Conservation (phyloP, 1,284 basidiomycete genomes). For the Fomitopsis schrenkii region DNA sequence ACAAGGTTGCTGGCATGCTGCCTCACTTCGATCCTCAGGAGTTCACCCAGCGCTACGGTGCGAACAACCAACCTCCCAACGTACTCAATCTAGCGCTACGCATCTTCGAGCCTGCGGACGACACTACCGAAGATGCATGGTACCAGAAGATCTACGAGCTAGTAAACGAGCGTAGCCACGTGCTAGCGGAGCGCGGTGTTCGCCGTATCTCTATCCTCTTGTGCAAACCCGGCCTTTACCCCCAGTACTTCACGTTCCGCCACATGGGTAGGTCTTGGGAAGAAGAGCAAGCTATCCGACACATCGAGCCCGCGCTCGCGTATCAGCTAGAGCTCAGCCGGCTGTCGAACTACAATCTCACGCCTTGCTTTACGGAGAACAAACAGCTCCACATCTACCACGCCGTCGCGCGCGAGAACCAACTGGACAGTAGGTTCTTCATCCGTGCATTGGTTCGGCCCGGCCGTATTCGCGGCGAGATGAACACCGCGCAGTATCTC, state of each 20-base stretch:
- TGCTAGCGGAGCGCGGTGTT: conserved; percentile 75
- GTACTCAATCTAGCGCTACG: conserved; percentile 93
- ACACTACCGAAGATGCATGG: conserved; percentile 78
- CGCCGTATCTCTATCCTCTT: conserved; percentile 92
- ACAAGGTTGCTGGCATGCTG: conserved; percentile 64
- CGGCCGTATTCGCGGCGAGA: conserved; percentile 85
- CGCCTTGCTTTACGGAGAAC: conserved; percentile 89
- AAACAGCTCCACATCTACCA: conserved; percentile 98
- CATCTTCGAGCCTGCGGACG: conserved; percentile 74
- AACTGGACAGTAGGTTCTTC: conserved; percentile 97
- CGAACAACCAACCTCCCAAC: conserved; percentile 74
- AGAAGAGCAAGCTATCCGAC: conserved; percentile 96
- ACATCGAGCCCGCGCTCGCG: conserved; percentile 97
- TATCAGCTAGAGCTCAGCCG: conserved; percentile 98
- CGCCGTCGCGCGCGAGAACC: conserved; percentile 92
- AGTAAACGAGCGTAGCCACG: conserved; percentile 66
- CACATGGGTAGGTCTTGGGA: conserved; percentile 76
- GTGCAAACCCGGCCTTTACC: conserved; percentile 90
- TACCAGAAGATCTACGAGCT: conserved; percentile 72
- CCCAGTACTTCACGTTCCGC: conserved; percentile 92
- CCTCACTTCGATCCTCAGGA: conserved; percentile 71
- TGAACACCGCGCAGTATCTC: conserved; percentile 95
- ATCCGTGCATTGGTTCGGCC: conserved; percentile 95
- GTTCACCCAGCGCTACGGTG: conserved; percentile 72
- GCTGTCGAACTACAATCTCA: conserved; percentile 95